Conservation (phyloP, 768 basidiomycete species). For the Pluteus cervinus region DNA sequence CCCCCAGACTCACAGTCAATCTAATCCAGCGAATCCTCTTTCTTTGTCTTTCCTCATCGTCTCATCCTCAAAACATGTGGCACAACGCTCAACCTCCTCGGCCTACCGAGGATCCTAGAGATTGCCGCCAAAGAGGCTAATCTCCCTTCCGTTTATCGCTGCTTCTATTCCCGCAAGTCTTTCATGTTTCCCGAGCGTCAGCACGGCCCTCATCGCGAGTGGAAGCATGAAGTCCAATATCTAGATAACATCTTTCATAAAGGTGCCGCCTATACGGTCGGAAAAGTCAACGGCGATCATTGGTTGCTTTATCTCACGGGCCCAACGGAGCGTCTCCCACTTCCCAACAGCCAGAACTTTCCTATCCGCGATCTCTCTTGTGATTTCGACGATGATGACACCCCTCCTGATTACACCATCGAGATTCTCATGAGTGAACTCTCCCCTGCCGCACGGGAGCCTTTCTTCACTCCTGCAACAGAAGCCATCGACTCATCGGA, state of each 20-base stretch:
- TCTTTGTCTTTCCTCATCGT: constrained; percentile 92
- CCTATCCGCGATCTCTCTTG: constrained; percentile 10
- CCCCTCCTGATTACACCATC: constrained; percentile 80
- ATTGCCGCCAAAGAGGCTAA: constrained; percentile 73
- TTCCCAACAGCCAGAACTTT: constrained; percentile 10
- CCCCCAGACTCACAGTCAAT: constrained; percentile 9
- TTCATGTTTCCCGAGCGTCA: constrained; percentile 99
- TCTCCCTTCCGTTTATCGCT: constrained; percentile 71
- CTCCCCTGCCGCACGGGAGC: constrained; percentile 61
- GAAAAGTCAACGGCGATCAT: constrained; percentile 97
- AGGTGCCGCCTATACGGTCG: constrained; percentile 93
- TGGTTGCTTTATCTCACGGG: constrained; percentile 93
- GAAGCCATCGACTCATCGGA: constrained; percentile 37
- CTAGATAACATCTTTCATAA: constrained; percentile 84
- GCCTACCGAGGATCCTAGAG: constrained; percentile 89
- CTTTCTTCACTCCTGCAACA: constrained; percentile 58
- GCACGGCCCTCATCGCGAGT: constrained; percentile 85
- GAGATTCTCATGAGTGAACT: constrained; percentile 98
- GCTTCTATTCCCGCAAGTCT: constrained; percentile 97
- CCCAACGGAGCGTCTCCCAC: constrained; percentile 30
- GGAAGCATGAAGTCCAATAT: constrained; percentile 89
- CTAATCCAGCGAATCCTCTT: constrained; percentile 83
- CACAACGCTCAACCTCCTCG: constrained; percentile 94
- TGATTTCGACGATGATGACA: constrained; percentile 12
- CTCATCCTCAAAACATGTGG: constrained; percentile 99